A percentile compares a stretch with the other conserved stretches of the same genome.
Conservation (phyloP, 305 asterid genomes). For the Rubia balearica region DNA sequence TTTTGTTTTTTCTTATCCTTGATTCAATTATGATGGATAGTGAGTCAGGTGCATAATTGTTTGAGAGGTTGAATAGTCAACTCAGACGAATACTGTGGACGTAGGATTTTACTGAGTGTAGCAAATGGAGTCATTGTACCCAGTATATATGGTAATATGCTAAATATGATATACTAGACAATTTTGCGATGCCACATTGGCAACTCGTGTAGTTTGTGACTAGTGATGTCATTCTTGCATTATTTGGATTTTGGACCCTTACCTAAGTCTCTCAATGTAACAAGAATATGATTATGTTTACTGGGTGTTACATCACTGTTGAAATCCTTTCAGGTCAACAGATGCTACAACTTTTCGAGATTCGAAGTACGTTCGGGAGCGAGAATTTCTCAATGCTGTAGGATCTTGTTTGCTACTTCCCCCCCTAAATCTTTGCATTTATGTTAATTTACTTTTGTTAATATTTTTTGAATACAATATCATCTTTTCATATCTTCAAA, state of each 20-base stretch:
- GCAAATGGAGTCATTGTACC: not conserved
- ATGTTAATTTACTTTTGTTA: constrained; percentile 11
- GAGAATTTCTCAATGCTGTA: constrained; percentile 89
- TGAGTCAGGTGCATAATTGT: not conserved
- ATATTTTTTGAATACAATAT: not conserved
- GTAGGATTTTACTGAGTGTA: not conserved
- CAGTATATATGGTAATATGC: not conserved
- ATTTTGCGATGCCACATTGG: not conserved
- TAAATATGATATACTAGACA: not conserved
- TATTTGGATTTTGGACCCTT: not conserved
- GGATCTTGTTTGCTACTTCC: constrained; percentile 16
- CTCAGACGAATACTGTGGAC: not conserved
- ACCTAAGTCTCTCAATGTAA: not conserved
- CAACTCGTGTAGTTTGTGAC: not conserved
- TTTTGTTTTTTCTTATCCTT: not conserved
- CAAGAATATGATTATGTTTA: not conserved
- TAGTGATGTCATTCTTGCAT: not conserved
- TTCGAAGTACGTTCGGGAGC: constrained; percentile 80
- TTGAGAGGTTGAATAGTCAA: not conserved
- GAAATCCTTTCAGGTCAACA: constrained; percentile 59
- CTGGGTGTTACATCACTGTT: not conserved
- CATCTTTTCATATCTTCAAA: not conserved
- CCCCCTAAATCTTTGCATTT: not conserved
- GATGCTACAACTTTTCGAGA: constrained; percentile 91
- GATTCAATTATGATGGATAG: not conserved